Evolutionary conservation across 352 stramenopile species (phyloP).

Genomic region (Phytopythium sindhum): DNA sequence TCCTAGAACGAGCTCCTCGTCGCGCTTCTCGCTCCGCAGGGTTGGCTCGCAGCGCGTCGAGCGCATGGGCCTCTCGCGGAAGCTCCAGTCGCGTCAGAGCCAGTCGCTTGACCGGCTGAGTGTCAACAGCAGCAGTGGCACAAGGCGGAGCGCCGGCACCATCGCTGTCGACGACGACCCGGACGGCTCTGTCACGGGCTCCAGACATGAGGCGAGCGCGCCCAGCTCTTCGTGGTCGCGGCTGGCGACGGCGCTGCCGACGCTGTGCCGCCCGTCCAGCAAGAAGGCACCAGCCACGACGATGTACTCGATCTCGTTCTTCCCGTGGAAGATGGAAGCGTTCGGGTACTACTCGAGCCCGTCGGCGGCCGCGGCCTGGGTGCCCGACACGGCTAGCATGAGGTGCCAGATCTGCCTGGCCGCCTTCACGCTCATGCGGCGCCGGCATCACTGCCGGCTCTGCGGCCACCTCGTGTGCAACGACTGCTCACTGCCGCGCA

Average conservation of each 20-base stretch:
- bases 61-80: background rate
- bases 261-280: background rate
- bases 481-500: conserved; percentile 63
- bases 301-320: conserved; percentile 77
- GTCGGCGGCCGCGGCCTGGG: conserved; percentile 66
- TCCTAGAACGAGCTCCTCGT: background rate
- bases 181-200: background rate
- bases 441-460: conserved; percentile 84
- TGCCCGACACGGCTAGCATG: conserved; percentile 58
- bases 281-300: conserved; percentile 21
- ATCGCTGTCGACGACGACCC: conserved; percentile 6
- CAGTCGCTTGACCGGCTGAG: background rate
- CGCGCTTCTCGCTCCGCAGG: background rate
- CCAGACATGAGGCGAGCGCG: background rate
- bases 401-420: conserved; percentile 61
- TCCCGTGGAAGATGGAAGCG: conserved; percentile 72
- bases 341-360: conserved; percentile 65
- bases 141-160: background rate
- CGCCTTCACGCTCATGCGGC: conserved; percentile 54
- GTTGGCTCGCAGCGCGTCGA: background rate
- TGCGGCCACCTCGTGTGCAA: conserved; percentile 71
- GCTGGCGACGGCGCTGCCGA: background rate
- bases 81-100: background rate
- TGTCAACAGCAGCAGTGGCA: background rate
- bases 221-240: background rate